Evolutionary conservation across 2,329 filamentous ascomycete species (phyloP), one percentile per base, ranked within the genome.

Genomic region (Chaetomium strumarium): DNA sequence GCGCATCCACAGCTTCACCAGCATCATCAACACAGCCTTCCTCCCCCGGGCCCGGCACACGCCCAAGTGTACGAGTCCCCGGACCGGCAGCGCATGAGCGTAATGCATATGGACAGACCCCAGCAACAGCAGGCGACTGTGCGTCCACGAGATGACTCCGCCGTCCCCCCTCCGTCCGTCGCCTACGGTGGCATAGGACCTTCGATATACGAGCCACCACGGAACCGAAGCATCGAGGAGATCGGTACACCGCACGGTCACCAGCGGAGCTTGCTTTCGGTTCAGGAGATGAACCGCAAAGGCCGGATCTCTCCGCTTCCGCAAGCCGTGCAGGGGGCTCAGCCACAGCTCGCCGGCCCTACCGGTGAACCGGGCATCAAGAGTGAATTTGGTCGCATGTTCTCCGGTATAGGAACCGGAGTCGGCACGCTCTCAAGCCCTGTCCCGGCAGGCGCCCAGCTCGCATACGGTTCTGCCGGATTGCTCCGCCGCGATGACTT

Each of bases 341-440:
- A 96, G 67, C 83, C 85, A 14, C 87, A 90, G 62, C 80, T 87
- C 37, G 79, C 87, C 49, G 88, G 87, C 3, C 88, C 90, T 6
- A 82, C 84, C 13, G 87, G 85, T 14, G 90, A 96, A 67, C 87
- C 90, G 11, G 87, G 87, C 40, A 95, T 96, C 64, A 96, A 96
- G 75, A 95, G 85, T 66, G 92, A 96, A 67, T 91, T 96, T 66
- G 91, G 91, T 29, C 85, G 90, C 57, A 95, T 96, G 78, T 96
- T 96, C 70, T 90, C 89, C 16, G 92, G 92, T n/a, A 90, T 97
- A 60, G 91, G 75, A 54, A 80, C 74, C 59, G 80, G 75, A 56
- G 75, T 79, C 31, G 75, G 70, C 56, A 73, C 69, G 38, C 73
- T 79, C 34, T 75, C 78, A 13, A 81, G 77, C 60, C 78, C 79